Percentiles rank a stretch among this genome's conserved stretches.
Conservation (phyloP, 257 asterid genomes). For the Scutellaria minor region DNA sequence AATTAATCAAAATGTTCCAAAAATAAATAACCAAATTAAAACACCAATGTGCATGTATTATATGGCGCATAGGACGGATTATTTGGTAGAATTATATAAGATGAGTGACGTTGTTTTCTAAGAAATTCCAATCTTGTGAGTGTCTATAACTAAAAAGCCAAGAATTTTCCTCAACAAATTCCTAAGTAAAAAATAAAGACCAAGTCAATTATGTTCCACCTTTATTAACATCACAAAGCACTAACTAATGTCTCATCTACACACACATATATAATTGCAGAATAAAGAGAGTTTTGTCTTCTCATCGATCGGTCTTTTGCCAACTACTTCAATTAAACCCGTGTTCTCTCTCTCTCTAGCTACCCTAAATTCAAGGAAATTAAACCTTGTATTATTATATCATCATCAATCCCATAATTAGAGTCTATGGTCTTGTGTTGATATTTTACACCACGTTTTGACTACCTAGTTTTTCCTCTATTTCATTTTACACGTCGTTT, state of each 20-base stretch:
- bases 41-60: too few species aligned
- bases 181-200: slow-evolving; percentile 21
- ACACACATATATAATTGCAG: slow-evolving; percentile 26
- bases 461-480: too few species aligned
- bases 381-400: background rate
- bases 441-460: too few species aligned
- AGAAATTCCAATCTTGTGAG: slow-evolving; percentile 14
- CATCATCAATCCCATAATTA: background rate
- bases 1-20: too few species aligned
- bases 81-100: slow-evolving; percentile 34
- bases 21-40: too few species aligned
- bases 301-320: slow-evolving; percentile 14
- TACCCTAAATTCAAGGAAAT: slow-evolving; percentile 31
- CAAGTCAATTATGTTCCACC: slow-evolving; percentile 24
- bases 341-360: slow-evolving; percentile 13
- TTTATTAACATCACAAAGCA: slow-evolving; percentile 44
- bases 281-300: slow-evolving; percentile 31
- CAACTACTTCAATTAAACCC: slow-evolving; percentile 34
- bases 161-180: slow-evolving; percentile 24
- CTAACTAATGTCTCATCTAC: slow-evolving; percentile 33
- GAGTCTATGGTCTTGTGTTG: too few species aligned
- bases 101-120: slow-evolving; percentile 18
- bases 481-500: too few species aligned
- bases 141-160: slow-evolving; percentile 35
- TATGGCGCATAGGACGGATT: slow-evolving; percentile 8